Evolutionary conservation across 1,284 basidiomycete species (phyloP), one percentile per base, ranked within the genome.

Genomic region (Hymenochaete sp.): DNA sequence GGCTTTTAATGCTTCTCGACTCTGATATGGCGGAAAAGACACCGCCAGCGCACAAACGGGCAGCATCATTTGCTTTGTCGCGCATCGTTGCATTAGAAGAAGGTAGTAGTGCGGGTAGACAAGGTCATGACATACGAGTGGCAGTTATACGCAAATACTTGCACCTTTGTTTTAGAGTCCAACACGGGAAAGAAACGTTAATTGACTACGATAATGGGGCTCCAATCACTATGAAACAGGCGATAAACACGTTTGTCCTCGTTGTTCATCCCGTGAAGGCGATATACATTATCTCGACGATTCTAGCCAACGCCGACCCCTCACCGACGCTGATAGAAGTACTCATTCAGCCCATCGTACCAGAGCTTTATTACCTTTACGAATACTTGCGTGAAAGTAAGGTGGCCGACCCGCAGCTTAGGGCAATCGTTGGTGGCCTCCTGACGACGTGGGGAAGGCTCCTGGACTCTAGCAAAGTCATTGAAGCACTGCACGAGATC

Each of bases 291-390:
- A 57, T 86, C 6, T 65, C 76, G 44, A 68, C 65, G 2, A 65
- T 90, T 19, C 61, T 90, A 2, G 70, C 77, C 4, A 85, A 89
- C 53, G 77, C 81, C 4, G 88, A 92, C 51, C 87, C 88, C 2
- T 81, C 84, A 1, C 82, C 86, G 0, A 61, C 65, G 2, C 70
- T 88, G 29, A 72, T 87, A 37, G 71, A 79, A 0, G 62, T 65
- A 11, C 55, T 91, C 4, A 61, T 93, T 11, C 76, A 78, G 2
- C 83, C 87, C 0, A 75, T 92, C 37, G 55, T 84, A 0, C 64
- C 80, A 0, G 63, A 76, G 1, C 59, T 93, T 2, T 89, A 89
- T 58, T 69, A 77, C 1, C 67, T 93, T 3, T 62, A 72, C 3
- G 68, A 68, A 38, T 64, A 76, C 44, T 57, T 91, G 14, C 68